Conservation (phyloP, 2,329 filamentous ascomycete genomes). For the Colletotrichum spaethianum region DNA sequence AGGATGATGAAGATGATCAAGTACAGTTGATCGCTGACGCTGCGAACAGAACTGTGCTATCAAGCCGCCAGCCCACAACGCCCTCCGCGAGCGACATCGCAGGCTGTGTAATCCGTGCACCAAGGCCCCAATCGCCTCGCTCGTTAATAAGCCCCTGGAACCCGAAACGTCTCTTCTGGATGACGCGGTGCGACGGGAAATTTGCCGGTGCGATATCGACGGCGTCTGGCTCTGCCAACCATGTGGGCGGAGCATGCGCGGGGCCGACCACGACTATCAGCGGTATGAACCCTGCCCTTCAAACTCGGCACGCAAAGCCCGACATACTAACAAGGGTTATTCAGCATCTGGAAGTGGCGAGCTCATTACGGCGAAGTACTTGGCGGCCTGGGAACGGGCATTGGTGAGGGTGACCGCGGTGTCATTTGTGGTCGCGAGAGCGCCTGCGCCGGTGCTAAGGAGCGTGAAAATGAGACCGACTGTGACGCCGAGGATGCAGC, state of each 20-base stretch:
- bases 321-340: conserved; percentile 10
- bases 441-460: conserved; percentile 81
- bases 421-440: conserved; percentile 87
- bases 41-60: conserved; percentile 84
- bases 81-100: conserved; percentile 82
- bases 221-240: conserved; percentile 88
- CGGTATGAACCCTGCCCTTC: conserved; percentile 57
- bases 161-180: conserved; percentile 64
- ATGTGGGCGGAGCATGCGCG: conserved; percentile 81
- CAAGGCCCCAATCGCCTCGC: conserved; percentile 75
- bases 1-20: conserved; percentile 11
- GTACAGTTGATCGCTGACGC: conserved; percentile 36
- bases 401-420: conserved; percentile 89
- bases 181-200: conserved; percentile 68
- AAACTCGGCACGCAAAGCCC: neutral
- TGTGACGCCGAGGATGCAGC: conserved; percentile 84
- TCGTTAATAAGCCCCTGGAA: conserved; percentile 62
- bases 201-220: conserved; percentile 67
- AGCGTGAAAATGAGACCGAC: conserved; percentile 87
- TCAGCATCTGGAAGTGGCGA: conserved; percentile 89
- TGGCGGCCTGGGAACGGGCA: conserved; percentile 85
- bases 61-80: conserved; percentile 80
- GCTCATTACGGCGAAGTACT: conserved; percentile 87
- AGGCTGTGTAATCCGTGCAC: conserved; percentile 84
- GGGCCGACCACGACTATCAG: conserved; percentile 71